phyloP scores from a whole-genome alignment of 352 stramenopile genomes.

The Globisporangium spiculum region DNA sequence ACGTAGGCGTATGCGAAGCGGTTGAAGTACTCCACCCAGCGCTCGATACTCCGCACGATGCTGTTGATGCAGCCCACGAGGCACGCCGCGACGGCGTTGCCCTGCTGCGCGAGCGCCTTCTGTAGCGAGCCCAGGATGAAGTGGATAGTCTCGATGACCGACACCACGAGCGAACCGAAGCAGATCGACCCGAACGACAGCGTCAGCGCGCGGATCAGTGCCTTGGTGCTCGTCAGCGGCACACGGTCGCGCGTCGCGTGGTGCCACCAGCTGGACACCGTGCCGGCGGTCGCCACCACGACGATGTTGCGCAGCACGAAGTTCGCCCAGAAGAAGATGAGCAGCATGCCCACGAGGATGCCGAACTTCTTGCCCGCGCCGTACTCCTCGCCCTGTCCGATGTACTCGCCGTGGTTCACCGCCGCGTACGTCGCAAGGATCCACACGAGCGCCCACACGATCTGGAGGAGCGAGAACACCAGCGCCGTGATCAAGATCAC shows the following conservation, averaged over 20 bases:
- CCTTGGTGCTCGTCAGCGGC: conserved; percentile 34
- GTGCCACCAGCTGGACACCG: conserved; percentile 83
- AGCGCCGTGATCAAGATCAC: conserved; percentile 71
- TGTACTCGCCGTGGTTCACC: conserved; percentile 51
- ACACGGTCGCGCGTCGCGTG: conserved; percentile 47
- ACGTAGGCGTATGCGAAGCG: conserved; percentile 74
- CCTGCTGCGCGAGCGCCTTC: conserved; percentile 33
- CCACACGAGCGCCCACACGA: conserved; percentile 79
- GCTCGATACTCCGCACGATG: conserved; percentile 54
- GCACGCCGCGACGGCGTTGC: conserved; percentile 53
- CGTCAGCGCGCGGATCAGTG: conserved; percentile 62
- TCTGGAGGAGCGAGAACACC: conserved; percentile 60
- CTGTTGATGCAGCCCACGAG: conserved; percentile 49
- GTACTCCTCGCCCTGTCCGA: conserved; percentile 30
- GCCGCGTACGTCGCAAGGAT: conserved; percentile 61
- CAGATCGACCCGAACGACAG: conserved; percentile 95
- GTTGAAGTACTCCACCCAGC: conserved; percentile 75
- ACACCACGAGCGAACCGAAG: conserved; percentile 88
- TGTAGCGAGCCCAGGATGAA: conserved; percentile 43
- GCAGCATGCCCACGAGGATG: conserved; percentile 51
- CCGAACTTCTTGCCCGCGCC: conserved; percentile 31
- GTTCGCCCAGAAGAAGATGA: conserved; percentile 82
- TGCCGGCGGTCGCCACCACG: conserved; percentile 78
- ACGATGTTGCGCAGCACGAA: conserved; percentile 78
- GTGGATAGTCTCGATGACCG: conserved; percentile 60